Base-by-base conservation (phyloP, 306 rosid genomes). In the Castanospermum australe region DNA sequence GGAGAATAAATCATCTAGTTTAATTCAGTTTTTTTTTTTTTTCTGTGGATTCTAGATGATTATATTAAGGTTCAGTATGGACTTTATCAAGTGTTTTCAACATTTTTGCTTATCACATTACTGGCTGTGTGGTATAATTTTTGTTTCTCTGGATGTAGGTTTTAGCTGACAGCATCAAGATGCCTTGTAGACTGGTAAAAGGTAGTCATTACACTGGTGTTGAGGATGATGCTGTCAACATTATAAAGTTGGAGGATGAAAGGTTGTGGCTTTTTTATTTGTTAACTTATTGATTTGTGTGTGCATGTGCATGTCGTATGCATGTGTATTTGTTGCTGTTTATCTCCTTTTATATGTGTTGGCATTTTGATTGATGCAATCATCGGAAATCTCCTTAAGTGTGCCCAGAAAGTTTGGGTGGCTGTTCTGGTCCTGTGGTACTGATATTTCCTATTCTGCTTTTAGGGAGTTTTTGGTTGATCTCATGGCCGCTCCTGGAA, bases 391-490 rank as follows among this genome's bases (percentile, higher is more conserved):
- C 62, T 57, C 63, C 14, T 2, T 61, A 30, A 50, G 36, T 60
- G 71, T 74, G 66, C 69, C 55, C 41, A 28, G 39, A 75, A 67
- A 42, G 33, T 74, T 74, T 68, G 63, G 56, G 67, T 65, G 57
- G 21, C 33, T 81, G 2, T 71, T 71, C 42, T 20, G 18, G 66
- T 80, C 74, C 17, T 51, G 38, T 76, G 66, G 62, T 68, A 68
- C 80, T 90, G 54, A 87, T 78, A 66, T 76, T 11, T 56, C 59
- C 56, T 76, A 84, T 81, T 82, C 61, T 88, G 66, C 64, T 82
- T 86, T 82, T 93, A 96, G 99, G 93, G 99, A 96, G 87, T 96
- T 88, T 90, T 86, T 96, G 89, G 97, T 96, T 88, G 99, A 96
- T 89, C 94, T 96, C 79, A 96, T 96, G 99, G 97, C 92, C 79